Percentiles rank a stretch among this genome's conserved stretches.
phyloP scores from a whole-genome alignment of 2,329 filamentous ascomycete species.

The Fusarium sp. region DNA sequence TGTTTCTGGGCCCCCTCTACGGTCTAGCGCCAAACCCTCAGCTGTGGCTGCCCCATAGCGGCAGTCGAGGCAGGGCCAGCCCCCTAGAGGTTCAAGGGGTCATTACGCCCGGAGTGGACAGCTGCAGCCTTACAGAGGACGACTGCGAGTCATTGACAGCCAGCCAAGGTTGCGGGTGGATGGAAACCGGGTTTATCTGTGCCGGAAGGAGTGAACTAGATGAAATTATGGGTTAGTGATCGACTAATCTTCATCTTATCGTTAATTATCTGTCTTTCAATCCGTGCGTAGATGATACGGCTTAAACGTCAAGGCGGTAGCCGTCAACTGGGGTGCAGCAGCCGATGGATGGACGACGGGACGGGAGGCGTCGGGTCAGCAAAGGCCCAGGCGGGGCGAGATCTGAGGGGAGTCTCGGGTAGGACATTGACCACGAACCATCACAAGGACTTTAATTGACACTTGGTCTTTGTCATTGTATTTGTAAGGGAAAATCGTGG shows the following conservation, averaged over 20 bases:
- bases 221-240: neutral
- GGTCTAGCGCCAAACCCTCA: slow-evolving; percentile 3
- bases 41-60: slow-evolving; percentile 1
- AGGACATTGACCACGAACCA: neutral
- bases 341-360: neutral
- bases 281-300: neutral
- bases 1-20: neutral
- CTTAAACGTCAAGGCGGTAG: neutral
- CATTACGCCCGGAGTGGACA: neutral
- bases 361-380: neutral
- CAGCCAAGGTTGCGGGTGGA: neutral
- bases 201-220: neutral
- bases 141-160: neutral
- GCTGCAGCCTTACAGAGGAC: neutral
- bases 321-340: neutral
- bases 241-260: neutral
- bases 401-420: slow-evolving; percentile 1
- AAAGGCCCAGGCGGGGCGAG: neutral
- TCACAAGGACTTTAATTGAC: neutral
- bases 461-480: neutral
- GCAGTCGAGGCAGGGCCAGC: neutral
- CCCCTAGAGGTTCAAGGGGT: neutral
- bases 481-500: neutral
- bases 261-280: neutral
- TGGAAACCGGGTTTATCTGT: neutral